phyloP scores from a whole-genome alignment of 2,329 filamentous ascomycete species.

The Fusarium sp. region DNA sequence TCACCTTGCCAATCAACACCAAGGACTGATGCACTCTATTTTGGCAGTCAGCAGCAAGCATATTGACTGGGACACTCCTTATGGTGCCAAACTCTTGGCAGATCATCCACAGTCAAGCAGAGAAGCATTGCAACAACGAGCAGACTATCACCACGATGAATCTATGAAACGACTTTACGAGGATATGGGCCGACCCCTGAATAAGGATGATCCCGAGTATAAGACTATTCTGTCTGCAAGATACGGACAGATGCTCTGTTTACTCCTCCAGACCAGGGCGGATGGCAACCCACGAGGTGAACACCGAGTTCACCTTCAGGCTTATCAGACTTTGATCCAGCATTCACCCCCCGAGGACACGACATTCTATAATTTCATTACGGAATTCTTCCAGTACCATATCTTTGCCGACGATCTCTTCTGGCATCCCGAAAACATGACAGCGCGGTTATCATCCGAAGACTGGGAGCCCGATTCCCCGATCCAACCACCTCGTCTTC shows the following conservation, averaged over 20 bases:
- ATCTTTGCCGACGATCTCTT: slow-evolving; percentile 73
- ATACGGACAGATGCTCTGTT: slow-evolving; percentile 72
- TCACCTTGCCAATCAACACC: slow-evolving; percentile 81
- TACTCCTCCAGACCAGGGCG: slow-evolving; percentile 67
- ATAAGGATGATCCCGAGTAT: slow-evolving; percentile 57
- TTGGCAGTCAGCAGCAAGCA: slow-evolving; percentile 86
- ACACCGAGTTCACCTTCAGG: slow-evolving; percentile 82
- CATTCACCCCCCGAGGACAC: slow-evolving; percentile 70
- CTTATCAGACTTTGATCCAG: slow-evolving; percentile 77
- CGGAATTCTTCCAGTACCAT: slow-evolving; percentile 89
- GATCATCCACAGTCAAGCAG: slow-evolving; percentile 60
- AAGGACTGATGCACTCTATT: slow-evolving; percentile 90
- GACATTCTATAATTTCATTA: slow-evolving; percentile 72
- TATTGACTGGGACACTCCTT: slow-evolving; percentile 68
- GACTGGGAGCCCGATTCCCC: slow-evolving; percentile 56
- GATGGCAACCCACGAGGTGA: slow-evolving; percentile 70
- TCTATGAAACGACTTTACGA: slow-evolving; percentile 64
- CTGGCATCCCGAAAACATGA: slow-evolving; percentile 56
- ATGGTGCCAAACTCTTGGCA: slow-evolving; percentile 64
- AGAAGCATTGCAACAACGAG: slow-evolving; percentile 61
- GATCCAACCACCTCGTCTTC: slow-evolving; percentile 66
- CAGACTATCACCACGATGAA: slow-evolving; percentile 66
- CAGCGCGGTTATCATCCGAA: slow-evolving; percentile 54
- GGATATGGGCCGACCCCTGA: slow-evolving; percentile 56
- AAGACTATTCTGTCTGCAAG: slow-evolving; percentile 63